Conservation (phyloP, 2,329 filamentous ascomycete species). For the Colletotrichum camelliae region DNA sequence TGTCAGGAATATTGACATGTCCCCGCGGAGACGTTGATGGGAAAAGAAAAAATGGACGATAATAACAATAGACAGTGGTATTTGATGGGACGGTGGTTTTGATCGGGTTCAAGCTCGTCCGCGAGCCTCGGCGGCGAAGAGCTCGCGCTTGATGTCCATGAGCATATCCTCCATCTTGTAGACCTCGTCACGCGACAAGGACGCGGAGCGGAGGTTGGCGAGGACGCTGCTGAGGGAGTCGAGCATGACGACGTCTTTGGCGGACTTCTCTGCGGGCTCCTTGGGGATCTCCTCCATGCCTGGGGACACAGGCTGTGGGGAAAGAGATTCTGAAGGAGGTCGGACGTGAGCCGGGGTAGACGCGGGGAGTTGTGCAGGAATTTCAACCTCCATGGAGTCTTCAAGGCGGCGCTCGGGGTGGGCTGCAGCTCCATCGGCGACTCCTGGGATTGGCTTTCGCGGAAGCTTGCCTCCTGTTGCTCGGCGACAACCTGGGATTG, state of each 20-base stretch:
- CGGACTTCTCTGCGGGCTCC: slow-evolving; percentile 33
- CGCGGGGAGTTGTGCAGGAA: neutral
- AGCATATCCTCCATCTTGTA: slow-evolving; percentile 78
- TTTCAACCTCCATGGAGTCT: slow-evolving; percentile 25
- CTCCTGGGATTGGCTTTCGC: slow-evolving; percentile 32
- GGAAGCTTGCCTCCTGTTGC: slow-evolving; percentile 39
- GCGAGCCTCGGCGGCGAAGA: slow-evolving; percentile 73
- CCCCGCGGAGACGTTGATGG: neutral
- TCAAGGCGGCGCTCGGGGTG: neutral
- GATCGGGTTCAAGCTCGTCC: slow-evolving; percentile 41
- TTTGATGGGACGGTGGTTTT: neutral
- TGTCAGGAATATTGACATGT: slow-evolving; percentile 8
- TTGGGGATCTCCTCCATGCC: neutral
- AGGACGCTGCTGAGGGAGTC: slow-evolving; percentile 61
- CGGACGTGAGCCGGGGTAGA: neutral
- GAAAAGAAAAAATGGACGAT: neutral
- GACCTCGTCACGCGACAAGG: slow-evolving; percentile 69
- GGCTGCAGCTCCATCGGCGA: slow-evolving; percentile 18
- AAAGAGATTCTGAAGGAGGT: neutral
- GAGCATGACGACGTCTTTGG: slow-evolving; percentile 52
- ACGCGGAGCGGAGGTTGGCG: slow-evolving; percentile 61
- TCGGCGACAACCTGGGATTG: slow-evolving; percentile 46
- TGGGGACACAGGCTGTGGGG: neutral
- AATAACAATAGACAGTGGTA: neutral
- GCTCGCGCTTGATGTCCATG: slow-evolving; percentile 77